phyloP scores from a whole-genome alignment of 2,329 filamentous ascomycete species.

The Orbilia oligospora region DNA sequence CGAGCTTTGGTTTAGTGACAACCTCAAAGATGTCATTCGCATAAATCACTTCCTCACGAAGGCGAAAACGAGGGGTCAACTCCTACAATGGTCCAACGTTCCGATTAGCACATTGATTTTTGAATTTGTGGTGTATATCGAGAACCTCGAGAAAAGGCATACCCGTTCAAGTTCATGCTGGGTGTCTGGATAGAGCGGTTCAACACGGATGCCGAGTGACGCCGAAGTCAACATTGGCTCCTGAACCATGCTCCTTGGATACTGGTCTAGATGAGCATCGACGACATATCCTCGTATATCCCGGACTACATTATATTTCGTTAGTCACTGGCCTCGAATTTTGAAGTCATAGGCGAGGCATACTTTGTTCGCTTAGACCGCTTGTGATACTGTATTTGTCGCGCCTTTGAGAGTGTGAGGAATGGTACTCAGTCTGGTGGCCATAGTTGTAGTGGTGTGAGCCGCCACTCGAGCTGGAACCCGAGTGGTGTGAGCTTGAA shows the following conservation, averaged over 20 bases:
- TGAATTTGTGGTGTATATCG: too few relatives aligned
- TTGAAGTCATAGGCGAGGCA: conserved; percentile 12
- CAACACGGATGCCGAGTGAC: conserved; percentile 48
- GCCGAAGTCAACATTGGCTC: conserved; percentile 50
- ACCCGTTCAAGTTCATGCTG: conserved; percentile 42
- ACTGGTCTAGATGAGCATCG: conserved; percentile 40
- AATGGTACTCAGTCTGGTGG: conserved; percentile 14
- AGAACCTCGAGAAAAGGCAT: neutral
- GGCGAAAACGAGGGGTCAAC: conserved; percentile 42
- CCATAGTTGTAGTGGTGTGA: conserved; percentile 19
- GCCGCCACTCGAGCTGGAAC: conserved; percentile 7
- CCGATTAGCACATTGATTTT: too few relatives aligned
- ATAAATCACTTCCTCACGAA: conserved; percentile 49
- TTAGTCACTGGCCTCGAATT: conserved; percentile 28
- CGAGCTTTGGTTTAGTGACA: conserved; percentile 43
- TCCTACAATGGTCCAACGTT: conserved; percentile 11
- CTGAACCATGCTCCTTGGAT: conserved; percentile 41
- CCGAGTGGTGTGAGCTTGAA: conserved; percentile 26
- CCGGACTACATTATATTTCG: conserved; percentile 30
- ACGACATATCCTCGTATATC: conserved; percentile 44
- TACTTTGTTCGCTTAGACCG: conserved; percentile 50
- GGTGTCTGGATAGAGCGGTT: conserved; percentile 42
- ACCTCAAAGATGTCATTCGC: conserved; percentile 55
- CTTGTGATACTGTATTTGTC: conserved; percentile 43
- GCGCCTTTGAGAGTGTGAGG: conserved; percentile 16